These are phyloP conservation scores for Linaria vulgaris DNA, from an alignment of 257 asterid species.

Conservation along the genomic window DNA sequence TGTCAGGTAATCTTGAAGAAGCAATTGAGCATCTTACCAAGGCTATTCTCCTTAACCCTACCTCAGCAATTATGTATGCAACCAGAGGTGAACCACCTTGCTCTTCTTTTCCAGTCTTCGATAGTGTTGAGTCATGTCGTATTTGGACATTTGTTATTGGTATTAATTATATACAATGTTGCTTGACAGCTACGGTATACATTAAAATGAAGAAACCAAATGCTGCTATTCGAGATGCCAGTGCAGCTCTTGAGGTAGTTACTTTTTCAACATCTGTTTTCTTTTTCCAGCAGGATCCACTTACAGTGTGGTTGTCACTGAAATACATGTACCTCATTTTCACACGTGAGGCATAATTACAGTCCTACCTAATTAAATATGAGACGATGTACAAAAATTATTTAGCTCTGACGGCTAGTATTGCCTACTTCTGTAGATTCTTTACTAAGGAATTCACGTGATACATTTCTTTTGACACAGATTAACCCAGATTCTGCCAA, in stretches of 20 bases:
- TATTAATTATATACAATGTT: constrained; percentile 9
- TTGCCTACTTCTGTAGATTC: no score
- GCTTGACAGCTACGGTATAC: constrained; percentile 67
- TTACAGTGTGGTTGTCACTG: neutral
- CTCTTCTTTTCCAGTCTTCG: neutral
- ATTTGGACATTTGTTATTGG: neutral
- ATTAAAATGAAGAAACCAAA: constrained; percentile 96
- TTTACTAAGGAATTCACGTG: constrained; percentile 4
- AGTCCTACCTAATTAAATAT: no score
- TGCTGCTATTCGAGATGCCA: constrained; percentile 96
- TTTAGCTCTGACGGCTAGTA: neutral
- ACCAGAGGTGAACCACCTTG: constrained; percentile 57
- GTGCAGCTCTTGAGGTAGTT: constrained; percentile 86
- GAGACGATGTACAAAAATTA: no score
- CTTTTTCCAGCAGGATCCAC: neutral
- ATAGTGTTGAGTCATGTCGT: neutral
- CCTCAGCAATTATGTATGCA: constrained; percentile 95
- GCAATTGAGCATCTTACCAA: constrained; percentile 80
- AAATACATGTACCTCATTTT: neutral
- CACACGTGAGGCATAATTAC: neutral
- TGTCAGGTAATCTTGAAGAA: constrained; percentile 78
- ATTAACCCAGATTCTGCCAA: constrained; percentile 98
- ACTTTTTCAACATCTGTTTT: constrained; percentile 1
- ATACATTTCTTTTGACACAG: constrained; percentile 37
- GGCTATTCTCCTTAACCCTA: constrained; percentile 80